phyloP scores from a whole-genome alignment of 805 yeast genomes.

The Candida anglica region DNA sequence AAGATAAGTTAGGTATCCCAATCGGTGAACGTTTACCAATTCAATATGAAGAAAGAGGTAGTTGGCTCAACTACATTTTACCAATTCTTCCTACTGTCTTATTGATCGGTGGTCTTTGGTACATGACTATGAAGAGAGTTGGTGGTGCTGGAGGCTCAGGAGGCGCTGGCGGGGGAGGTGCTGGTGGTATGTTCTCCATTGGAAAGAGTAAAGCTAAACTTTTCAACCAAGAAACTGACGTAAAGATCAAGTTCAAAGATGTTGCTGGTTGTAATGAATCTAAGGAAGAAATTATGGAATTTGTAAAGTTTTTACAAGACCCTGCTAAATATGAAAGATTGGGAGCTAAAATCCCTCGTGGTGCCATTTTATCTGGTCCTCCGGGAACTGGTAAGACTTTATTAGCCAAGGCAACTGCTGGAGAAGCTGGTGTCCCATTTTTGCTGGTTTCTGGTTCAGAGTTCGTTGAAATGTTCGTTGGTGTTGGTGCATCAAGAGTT shows the following conservation, averaged over 20 bases:
- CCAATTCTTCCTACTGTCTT: slow-evolving; percentile 80
- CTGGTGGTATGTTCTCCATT: slow-evolving; percentile 67
- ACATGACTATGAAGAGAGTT: slow-evolving; percentile 54
- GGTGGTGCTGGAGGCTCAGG: slow-evolving; percentile 45
- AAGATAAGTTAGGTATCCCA: slow-evolving; percentile 66
- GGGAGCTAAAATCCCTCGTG: slow-evolving; percentile 94
- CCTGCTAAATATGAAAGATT: slow-evolving; percentile 80
- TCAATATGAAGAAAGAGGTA: slow-evolving; percentile 64
- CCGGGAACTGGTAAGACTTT: slow-evolving; percentile 97
- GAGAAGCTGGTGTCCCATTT: slow-evolving; percentile 94
- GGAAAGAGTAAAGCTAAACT: slow-evolving; percentile 77
- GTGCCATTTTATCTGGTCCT: slow-evolving; percentile 91
- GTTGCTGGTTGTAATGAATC: slow-evolving; percentile 97
- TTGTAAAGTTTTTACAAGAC: slow-evolving; percentile 81
- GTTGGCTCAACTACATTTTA: slow-evolving; percentile 56
- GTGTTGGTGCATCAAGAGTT: slow-evolving; percentile 94
- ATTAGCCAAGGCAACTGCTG: slow-evolving; percentile 92
- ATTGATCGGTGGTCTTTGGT: slow-evolving; percentile 74
- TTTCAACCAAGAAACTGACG: slow-evolving; percentile 79
- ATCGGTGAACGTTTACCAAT: slow-evolving; percentile 74
- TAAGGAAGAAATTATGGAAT: slow-evolving; percentile 92
- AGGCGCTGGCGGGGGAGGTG: slow-evolving; percentile 24
- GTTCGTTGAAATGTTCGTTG: slow-evolving; percentile 95
- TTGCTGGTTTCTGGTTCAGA: slow-evolving; percentile 90
- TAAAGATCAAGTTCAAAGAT: slow-evolving; percentile 77